A percentile compares a stretch with the other conserved stretches of the same genome.
These are phyloP conservation scores for Lachnellula suecica DNA, from an alignment of 2,329 filamentous ascomycete species.

Conservation along the genomic window DNA sequence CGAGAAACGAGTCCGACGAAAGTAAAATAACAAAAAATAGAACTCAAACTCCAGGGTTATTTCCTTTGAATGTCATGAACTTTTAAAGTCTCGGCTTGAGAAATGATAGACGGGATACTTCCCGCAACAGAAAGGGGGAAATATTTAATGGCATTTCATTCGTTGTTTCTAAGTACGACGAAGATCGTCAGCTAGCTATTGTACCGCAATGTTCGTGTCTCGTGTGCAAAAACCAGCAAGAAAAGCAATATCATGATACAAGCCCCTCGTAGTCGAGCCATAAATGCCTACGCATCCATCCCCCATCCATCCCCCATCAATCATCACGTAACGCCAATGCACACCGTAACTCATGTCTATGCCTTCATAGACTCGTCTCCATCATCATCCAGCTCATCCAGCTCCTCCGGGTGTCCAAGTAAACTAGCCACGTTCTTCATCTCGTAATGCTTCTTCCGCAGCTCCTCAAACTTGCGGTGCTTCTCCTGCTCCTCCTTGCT, in stretches of 20 bases:
- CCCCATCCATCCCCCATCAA: background rate
- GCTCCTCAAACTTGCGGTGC: slow-evolving; percentile 85
- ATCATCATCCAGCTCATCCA: slow-evolving; percentile 63
- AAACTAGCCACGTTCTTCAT: slow-evolving; percentile 93
- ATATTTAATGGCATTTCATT: no score
- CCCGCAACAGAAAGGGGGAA: no score
- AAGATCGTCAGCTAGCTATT: no score
- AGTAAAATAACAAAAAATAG: no score
- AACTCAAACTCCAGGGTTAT: no score
- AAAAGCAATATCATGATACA: background rate
- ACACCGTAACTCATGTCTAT: background rate
- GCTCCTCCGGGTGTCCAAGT: slow-evolving; percentile 71
- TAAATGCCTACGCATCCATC: background rate
- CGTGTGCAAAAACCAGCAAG: background rate
- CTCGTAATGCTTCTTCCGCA: slow-evolving; percentile 97
- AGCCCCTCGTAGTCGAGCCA: background rate
- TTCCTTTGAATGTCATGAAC: no score
- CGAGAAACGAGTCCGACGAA: no score
- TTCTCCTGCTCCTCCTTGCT: slow-evolving; percentile 80
- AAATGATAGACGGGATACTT: no score
- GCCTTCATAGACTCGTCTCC: slow-evolving; percentile 46
- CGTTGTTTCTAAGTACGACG: no score
- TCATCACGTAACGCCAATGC: background rate
- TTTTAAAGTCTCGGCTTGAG: no score
- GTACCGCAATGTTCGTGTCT: no score